These are phyloP conservation scores for Cyclotella kingstonii DNA, from an alignment of 108 stramenopile species.

Conservation along the genomic window DNA sequence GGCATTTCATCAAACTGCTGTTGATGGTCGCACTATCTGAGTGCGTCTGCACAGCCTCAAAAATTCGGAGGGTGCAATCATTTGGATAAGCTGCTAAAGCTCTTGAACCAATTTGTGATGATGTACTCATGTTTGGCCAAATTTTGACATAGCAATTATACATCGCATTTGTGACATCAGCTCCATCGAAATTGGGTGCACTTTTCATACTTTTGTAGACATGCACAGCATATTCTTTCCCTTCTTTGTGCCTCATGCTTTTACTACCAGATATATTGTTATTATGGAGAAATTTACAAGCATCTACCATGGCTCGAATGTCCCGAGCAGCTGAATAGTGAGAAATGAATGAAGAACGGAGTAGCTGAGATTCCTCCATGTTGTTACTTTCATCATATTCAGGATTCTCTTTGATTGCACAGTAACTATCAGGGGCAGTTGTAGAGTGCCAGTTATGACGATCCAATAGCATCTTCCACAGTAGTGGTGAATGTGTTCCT, in stretches of 20 bases:
- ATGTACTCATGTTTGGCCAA: conserved; percentile 14
- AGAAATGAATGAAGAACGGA: conserved; percentile 23
- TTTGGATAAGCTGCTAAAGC: conserved; percentile 17
- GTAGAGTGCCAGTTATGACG: conserved; percentile 22
- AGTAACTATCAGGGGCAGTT: neutral
- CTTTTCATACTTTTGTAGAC: conserved; percentile 28
- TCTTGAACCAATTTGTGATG: neutral
- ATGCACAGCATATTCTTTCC: conserved; percentile 30
- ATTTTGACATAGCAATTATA: conserved; percentile 23
- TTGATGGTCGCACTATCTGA: neutral
- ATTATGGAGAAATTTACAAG: conserved; percentile 13
- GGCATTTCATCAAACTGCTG: conserved; percentile 16
- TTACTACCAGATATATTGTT: neutral
- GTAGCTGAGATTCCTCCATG: neutral
- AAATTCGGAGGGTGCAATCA: conserved; percentile 36
- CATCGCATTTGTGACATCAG: neutral
- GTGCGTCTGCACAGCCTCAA: conserved; percentile 31
- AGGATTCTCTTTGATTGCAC: neutral
- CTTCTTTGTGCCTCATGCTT: conserved; percentile 5
- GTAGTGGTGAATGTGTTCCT: conserved; percentile 28
- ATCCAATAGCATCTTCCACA: conserved; percentile 32
- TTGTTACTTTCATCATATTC: neutral
- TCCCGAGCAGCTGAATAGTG: conserved; percentile 34
- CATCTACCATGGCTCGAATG: conserved; percentile 21
- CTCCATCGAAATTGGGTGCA: conserved; percentile 8